Percentiles rank a stretch among this genome's conserved stretches.
These are phyloP conservation scores for Boletellus ananas DNA, from an alignment of 768 basidiomycete genomes.

Conservation along the genomic window DNA sequence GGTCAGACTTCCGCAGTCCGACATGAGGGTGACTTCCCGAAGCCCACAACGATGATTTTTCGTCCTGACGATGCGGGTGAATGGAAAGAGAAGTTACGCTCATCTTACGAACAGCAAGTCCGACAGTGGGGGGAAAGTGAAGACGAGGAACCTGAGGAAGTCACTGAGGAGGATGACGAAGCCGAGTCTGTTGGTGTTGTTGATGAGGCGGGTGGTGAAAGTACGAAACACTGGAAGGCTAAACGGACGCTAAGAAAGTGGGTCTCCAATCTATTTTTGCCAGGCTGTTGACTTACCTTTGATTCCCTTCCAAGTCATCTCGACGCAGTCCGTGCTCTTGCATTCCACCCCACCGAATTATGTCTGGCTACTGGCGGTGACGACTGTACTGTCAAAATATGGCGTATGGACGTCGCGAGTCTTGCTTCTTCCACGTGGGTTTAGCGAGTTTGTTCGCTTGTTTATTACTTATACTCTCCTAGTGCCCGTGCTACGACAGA, in stretches of 20 bases:
- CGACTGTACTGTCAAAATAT: conserved; percentile 93
- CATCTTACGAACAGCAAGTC: conserved; percentile 51
- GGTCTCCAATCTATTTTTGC: conserved; percentile 34
- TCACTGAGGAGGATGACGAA: conserved; percentile 69
- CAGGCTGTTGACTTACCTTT: conserved; percentile 4
- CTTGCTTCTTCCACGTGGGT: conserved; percentile 77
- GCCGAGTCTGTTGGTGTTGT: conserved; percentile 51
- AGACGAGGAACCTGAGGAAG: conserved; percentile 57
- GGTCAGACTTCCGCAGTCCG: conserved; percentile 10
- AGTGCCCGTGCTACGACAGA: conserved; percentile 77
- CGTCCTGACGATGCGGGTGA: conserved; percentile 80
- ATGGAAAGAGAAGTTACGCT: conserved; percentile 78
- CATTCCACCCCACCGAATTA: conserved; percentile 83
- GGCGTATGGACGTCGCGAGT: conserved; percentile 79
- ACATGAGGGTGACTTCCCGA: conserved; percentile 18
- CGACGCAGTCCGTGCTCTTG: conserved; percentile 86
- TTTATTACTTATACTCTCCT: conserved; percentile 8
- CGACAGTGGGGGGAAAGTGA: conserved; percentile 44
- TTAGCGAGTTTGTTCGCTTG: background rate
- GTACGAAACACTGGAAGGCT: conserved; percentile 76
- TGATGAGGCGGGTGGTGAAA: conserved; percentile 64
- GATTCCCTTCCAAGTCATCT: conserved; percentile 60
- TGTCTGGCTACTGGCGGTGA: conserved; percentile 92
- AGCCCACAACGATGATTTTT: conserved; percentile 70
- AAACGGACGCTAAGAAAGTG: conserved; percentile 87